Evolutionary conservation across 2,329 filamentous ascomycete species (phyloP).

Genomic region (Colletotrichum musae): DNA sequence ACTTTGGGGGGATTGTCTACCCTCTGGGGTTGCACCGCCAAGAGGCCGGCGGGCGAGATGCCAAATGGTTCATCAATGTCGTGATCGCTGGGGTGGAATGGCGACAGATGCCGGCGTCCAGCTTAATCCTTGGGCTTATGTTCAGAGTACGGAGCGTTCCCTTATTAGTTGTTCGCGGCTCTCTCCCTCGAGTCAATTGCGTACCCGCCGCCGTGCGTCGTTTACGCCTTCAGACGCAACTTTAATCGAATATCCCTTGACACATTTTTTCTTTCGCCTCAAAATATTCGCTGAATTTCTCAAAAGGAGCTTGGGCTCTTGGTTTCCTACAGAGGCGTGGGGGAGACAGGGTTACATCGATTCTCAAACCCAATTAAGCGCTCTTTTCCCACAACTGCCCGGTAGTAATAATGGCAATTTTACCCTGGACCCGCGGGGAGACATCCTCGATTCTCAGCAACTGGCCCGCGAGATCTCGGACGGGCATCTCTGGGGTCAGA

Average conservation of each 20-base stretch:
- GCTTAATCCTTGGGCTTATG: neutral
- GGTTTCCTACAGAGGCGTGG: too few species aligned
- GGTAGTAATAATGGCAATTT: neutral
- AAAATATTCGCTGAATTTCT: neutral
- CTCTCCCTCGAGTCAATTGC: neutral
- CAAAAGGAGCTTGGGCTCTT: neutral
- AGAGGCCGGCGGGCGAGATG: slow-evolving; percentile 4
- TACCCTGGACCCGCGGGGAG: neutral
- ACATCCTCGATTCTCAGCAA: neutral
- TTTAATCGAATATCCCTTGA: slow-evolving; percentile 6
- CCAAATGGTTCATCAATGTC: slow-evolving; percentile 28
- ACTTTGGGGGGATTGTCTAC: slow-evolving; percentile 1
- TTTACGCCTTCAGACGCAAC: slow-evolving; percentile 1
- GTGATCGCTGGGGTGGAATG: slow-evolving; percentile 36
- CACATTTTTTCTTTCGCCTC: neutral
- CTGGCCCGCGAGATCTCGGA: neutral
- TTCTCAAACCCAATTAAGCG: neutral
- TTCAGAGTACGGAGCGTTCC: too few species aligned
- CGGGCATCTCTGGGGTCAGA: neutral
- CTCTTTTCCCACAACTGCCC: neutral
- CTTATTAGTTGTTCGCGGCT: neutral
- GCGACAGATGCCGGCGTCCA: slow-evolving; percentile 21
- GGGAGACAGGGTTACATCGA: neutral
- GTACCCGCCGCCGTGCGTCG: neutral
- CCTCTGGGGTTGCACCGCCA: slow-evolving; percentile 22